Percentiles rank a stretch among this genome's conserved stretches.
Conservation (phyloP, 2,329 filamentous ascomycete species). For the Tolypocladium amazonense region DNA sequence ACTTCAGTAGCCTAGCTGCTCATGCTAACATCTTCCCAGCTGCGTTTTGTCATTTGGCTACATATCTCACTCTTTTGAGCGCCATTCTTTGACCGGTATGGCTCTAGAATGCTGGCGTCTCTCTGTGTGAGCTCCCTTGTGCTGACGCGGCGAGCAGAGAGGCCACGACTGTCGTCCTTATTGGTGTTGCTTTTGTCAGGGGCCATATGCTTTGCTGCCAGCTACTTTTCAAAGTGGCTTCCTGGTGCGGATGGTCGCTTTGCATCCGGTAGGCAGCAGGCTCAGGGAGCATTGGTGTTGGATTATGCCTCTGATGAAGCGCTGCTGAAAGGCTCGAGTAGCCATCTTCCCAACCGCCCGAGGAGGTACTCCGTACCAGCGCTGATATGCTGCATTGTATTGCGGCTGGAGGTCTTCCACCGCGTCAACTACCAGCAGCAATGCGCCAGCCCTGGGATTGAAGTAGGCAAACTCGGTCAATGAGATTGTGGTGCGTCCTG, state of each 20-base stretch:
- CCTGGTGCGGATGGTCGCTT: slow-evolving; percentile 37
- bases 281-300: slow-evolving; percentile 11
- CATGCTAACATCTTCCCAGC: slow-evolving; percentile 16
- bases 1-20: not conserved
- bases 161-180: slow-evolving; percentile 35
- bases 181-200: slow-evolving; percentile 36
- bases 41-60: slow-evolving; percentile 37
- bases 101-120: not conserved
- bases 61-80: slow-evolving; percentile 33
- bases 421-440: slow-evolving; percentile 35
- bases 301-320: slow-evolving; percentile 9
- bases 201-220: slow-evolving; percentile 26
- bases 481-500: not conserved
- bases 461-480: slow-evolving; percentile 20
- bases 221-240: slow-evolving; percentile 33
- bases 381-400: slow-evolving; percentile 31
- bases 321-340: slow-evolving; percentile 22
- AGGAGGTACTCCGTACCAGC: slow-evolving; percentile 33
- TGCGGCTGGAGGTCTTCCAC: slow-evolving; percentile 38
- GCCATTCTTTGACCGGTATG: slow-evolving; percentile 38
- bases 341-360: slow-evolving; percentile 32
- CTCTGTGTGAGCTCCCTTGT: not conserved
- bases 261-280: slow-evolving; percentile 13
- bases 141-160: slow-evolving; percentile 24
- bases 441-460: slow-evolving; percentile 38